These are phyloP conservation scores for Annulohypoxylon moriforme DNA, from an alignment of 495 filamentous ascomycete species.

Conservation along the genomic window DNA sequence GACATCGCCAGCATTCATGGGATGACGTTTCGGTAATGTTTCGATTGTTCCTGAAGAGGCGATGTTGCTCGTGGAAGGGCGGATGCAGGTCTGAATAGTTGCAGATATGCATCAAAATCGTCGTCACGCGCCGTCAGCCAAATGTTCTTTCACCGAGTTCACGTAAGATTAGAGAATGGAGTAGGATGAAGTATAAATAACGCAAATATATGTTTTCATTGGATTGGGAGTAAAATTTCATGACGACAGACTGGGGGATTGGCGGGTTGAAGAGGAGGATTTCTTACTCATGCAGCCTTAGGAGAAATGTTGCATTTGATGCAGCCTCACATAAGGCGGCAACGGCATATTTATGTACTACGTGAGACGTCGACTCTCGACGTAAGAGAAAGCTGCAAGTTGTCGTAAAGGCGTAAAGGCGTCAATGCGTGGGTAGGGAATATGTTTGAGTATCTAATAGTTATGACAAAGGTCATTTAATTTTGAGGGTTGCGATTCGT, in stretches of 20 bases:
- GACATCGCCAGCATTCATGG: not conserved
- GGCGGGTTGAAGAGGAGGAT: constrained; percentile 8
- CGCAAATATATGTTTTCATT: constrained; percentile 8
- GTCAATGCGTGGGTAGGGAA: too few species aligned
- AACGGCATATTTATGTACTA: not conserved
- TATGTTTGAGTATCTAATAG: not conserved
- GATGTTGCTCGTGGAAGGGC: constrained; percentile 22
- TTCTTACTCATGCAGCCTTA: constrained; percentile 33
- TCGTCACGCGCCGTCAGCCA: constrained; percentile 29
- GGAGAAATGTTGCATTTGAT: constrained; percentile 7
- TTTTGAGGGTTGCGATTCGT: too few species aligned
- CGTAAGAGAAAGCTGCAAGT: not conserved
- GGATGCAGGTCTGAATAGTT: constrained; percentile 27
- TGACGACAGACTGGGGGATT: constrained; percentile 1
- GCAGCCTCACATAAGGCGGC: constrained; percentile 29
- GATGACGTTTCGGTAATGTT: constrained; percentile 17
- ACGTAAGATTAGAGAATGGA: constrained; percentile 21
- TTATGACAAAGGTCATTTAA: not conserved
- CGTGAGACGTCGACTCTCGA: not conserved
- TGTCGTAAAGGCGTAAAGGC: not conserved
- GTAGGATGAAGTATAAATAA: constrained; percentile 6
- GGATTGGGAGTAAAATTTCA: not conserved
- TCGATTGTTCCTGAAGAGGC: not conserved
- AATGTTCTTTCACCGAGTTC: constrained; percentile 6
- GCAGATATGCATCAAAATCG: constrained; percentile 1